Evolutionary conservation across 352 stramenopile species (phyloP).

Genomic region (Pythium apleroticum): DNA sequence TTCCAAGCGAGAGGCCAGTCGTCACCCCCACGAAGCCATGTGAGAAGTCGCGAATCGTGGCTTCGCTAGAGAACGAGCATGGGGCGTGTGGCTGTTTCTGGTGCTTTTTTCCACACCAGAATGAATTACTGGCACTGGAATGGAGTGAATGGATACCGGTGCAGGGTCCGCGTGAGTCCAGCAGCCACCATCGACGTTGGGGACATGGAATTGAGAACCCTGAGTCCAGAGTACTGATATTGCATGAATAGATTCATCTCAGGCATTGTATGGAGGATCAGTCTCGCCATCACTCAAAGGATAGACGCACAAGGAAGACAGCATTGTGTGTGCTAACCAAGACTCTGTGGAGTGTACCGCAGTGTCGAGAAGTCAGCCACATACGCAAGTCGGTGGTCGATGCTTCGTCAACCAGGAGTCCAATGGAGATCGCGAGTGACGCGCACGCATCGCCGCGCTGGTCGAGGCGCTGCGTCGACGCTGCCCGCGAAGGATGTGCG

Average conservation of each 20-base stretch:
- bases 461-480: constrained; percentile 2
- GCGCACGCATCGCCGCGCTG: constrained; percentile 17
- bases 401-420: constrained; percentile 3
- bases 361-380: not conserved
- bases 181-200: no score
- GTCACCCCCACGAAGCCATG: no score
- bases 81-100: not conserved
- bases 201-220: no score
- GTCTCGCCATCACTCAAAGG: not conserved
- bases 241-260: not conserved
- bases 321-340: not conserved
- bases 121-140: not conserved
- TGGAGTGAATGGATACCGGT: not conserved
- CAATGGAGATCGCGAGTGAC: constrained; percentile 10
- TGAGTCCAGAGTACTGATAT: constrained; percentile 2
- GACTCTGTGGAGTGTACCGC: not conserved
- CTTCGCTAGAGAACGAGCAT: not conserved
- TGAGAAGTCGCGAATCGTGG: not conserved
- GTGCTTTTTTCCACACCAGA: not conserved
- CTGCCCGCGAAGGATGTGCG: not conserved
- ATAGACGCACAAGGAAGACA: not conserved
- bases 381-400: constrained; percentile 8
- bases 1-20: not conserved
- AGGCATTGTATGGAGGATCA: no score
- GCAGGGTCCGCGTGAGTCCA: no score